Evolutionary conservation across 73 alveolate genomes (phyloP).

Genomic region (Paramecium primaurelia): DNA sequence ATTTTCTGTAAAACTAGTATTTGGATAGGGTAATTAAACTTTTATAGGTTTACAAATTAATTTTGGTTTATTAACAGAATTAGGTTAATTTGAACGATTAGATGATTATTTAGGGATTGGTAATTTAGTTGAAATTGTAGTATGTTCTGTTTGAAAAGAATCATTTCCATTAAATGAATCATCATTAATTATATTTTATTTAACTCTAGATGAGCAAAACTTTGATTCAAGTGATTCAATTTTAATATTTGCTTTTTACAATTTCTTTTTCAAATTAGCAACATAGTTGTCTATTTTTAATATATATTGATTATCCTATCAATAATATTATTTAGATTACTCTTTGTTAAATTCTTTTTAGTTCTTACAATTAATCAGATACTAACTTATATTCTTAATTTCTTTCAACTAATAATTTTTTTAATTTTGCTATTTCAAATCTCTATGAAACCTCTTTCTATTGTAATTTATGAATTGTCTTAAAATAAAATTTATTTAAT

Average conservation of each 20-base stretch:
- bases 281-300: not conserved
- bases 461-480: not conserved
- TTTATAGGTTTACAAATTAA: not conserved
- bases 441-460: not conserved
- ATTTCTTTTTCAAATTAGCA: not conserved
- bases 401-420: not conserved
- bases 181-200: not conserved
- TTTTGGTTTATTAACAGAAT: not conserved
- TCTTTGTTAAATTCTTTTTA: not conserved
- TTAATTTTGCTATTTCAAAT: not conserved
- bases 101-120: not conserved
- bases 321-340: not conserved
- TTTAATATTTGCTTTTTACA: not conserved
- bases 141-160: not conserved
- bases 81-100: not conserved
- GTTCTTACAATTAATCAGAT: not conserved
- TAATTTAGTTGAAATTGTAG: not conserved
- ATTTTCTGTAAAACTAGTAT: not conserved
- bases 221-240: not conserved
- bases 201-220: not conserved
- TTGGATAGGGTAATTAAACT: not conserved
- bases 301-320: constrained; percentile 10
- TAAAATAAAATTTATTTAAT: not conserved
- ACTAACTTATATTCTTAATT: not conserved
- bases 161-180: not conserved